Conservation (phyloP, 169 alveolate genomes). For the Plasmodium blacklocki region DNA sequence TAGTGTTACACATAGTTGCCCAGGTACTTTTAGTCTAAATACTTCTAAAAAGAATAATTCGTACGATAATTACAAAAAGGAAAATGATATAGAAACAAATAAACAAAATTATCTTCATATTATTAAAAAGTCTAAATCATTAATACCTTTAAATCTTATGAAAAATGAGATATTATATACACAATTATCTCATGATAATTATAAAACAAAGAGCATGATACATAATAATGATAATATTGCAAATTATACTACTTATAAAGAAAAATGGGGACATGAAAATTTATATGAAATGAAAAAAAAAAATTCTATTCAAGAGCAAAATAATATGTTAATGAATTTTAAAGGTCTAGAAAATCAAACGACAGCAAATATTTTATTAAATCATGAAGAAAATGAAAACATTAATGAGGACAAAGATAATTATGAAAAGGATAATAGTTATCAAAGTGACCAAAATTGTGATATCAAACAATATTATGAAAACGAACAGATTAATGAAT, state of each 20-base stretch:
- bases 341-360: neutral
- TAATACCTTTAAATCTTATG: conserved; percentile 1
- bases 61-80: neutral
- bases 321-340: neutral
- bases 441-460: neutral
- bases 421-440: neutral
- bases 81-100: neutral
- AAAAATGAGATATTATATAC: neutral
- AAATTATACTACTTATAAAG: neutral
- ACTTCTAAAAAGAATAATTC: neutral
- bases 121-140: neutral
- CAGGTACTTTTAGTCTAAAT: conserved; percentile 42
- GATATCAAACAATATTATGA: neutral
- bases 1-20: conserved; percentile 73
- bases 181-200: too few relatives aligned
- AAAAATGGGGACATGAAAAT: neutral
- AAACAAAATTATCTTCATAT: neutral
- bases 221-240: neutral
- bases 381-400: neutral
- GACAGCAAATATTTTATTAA: neutral
- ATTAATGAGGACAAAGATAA: neutral
- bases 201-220: neutral
- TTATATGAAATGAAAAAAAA: neutral
- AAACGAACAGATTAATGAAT: neutral
- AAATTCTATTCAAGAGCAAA: neutral